These are phyloP conservation scores for Bryoerythrophyllum caledonicum DNA, from an alignment of 225 moss, liverwort and hornwort genomes.

Conservation along the genomic window DNA sequence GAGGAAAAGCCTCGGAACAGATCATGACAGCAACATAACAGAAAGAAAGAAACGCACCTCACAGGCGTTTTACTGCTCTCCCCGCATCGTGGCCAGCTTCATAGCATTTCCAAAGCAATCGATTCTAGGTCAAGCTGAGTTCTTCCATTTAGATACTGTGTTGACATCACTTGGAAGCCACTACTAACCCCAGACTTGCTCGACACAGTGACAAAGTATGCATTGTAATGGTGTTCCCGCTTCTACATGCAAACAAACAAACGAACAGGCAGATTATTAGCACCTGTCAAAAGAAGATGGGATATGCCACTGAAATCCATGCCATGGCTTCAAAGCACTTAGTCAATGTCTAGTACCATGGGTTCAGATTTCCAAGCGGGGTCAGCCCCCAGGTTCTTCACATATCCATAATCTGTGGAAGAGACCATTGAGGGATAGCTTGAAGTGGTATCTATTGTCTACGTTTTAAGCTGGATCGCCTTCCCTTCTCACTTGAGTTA, in stretches of 20 bases:
- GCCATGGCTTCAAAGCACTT: not conserved
- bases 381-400: not conserved
- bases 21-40: not conserved
- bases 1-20: not conserved
- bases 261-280: not conserved
- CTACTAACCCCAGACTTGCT: not conserved
- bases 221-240: not conserved
- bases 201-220: not conserved
- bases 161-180: constrained; percentile 8
- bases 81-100: constrained; percentile 31
- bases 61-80: constrained; percentile 35
- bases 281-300: not conserved
- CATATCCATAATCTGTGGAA: constrained; percentile 9
- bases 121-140: not conserved
- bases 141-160: not conserved
- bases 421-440: constrained; percentile 39
- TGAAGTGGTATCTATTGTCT: constrained; percentile 15
- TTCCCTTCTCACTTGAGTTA: not conserved
- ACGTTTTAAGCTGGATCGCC: constrained; percentile 9
- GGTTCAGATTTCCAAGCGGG: not conserved
- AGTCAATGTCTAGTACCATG: not conserved
- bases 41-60: constrained; percentile 28
- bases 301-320: not conserved
- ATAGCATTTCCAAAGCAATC: constrained; percentile 16
- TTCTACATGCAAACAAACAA: not conserved